Percentiles rank a stretch among this genome's conserved stretches.
Evolutionary conservation across 2,329 filamentous ascomycete species (phyloP).

Genomic region (Colletotrichum liaoningense): DNA sequence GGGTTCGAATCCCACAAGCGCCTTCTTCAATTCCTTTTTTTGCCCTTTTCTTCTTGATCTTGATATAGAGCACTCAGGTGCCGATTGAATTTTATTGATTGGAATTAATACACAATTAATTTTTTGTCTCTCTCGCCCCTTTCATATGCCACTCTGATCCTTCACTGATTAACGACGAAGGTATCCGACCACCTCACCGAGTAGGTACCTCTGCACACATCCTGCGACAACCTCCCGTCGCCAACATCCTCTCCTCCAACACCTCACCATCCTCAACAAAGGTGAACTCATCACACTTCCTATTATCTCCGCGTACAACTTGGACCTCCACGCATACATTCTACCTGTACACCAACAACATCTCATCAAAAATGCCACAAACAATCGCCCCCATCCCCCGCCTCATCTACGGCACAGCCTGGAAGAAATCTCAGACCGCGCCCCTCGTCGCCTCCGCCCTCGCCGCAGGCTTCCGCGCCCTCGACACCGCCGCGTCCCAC

Average conservation of each 20-base stretch:
- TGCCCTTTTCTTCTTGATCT: too few relatives aligned
- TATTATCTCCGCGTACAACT: not conserved
- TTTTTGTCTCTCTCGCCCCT: too few relatives aligned
- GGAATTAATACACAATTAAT: too few relatives aligned
- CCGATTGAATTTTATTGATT: too few relatives aligned
- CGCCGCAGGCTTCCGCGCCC: conserved; percentile 74
- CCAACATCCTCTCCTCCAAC: not conserved
- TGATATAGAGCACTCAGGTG: too few relatives aligned
- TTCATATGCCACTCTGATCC: not conserved
- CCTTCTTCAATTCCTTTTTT: too few relatives aligned
- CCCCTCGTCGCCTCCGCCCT: conserved; percentile 77
- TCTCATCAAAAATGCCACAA: conserved; percentile 1
- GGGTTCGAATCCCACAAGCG: too few relatives aligned
- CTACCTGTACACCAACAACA: not conserved
- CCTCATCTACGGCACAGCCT: conserved; percentile 84
- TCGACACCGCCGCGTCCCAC: conserved; percentile 82
- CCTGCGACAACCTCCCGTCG: not conserved
- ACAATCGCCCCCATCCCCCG: conserved; percentile 54
- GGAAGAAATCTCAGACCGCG: conserved; percentile 79
- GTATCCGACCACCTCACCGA: too few relatives aligned
- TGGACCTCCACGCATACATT: too few relatives aligned
- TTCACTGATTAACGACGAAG: not conserved
- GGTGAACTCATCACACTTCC: not conserved
- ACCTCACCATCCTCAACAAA: not conserved
- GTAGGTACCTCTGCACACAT: not conserved